These are phyloP conservation scores for Aspergillus fijiensis DNA, from an alignment of 2,329 filamentous ascomycete genomes.

Conservation along the genomic window DNA sequence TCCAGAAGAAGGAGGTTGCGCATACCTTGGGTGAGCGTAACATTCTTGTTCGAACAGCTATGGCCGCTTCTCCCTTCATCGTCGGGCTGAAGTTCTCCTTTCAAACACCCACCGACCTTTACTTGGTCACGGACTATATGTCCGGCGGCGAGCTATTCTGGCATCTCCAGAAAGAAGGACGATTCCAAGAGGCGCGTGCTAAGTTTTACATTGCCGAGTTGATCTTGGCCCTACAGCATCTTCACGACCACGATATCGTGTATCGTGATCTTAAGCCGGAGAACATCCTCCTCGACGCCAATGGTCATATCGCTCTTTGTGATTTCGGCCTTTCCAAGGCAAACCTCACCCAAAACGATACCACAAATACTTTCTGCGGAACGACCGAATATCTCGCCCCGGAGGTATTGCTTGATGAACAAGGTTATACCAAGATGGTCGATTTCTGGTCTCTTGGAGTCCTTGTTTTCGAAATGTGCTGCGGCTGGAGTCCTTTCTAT, in stretches of 20 bases:
- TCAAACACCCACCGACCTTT: conserved; percentile 93
- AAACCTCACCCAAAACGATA: conserved; percentile 94
- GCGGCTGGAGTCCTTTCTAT: conserved; percentile 98
- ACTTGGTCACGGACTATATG: conserved; percentile 99
- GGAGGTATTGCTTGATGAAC: conserved; percentile 91
- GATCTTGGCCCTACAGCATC: conserved; percentile 88
- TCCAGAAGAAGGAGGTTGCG: conserved; percentile 98
- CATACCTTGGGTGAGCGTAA: conserved; percentile 97
- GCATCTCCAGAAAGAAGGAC: conserved; percentile 95
- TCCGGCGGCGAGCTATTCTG: conserved; percentile 97
- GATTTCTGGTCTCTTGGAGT: conserved; percentile 99
- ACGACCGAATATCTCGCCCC: conserved; percentile 97
- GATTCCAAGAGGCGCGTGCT: conserved; percentile 89
- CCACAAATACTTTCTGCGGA: conserved; percentile 97
- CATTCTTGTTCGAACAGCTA: conserved; percentile 93
- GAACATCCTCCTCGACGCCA: conserved; percentile 94
- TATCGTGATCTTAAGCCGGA: conserved; percentile 97
- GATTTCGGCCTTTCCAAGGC: conserved; percentile 98
- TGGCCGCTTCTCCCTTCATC: conserved; percentile 93
- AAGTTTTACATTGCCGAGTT: conserved; percentile 99
- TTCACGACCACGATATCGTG: conserved; percentile 96
- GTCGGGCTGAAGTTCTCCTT: conserved; percentile 98
- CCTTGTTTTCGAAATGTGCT: conserved; percentile 99
- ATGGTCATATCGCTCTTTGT: conserved; percentile 95
- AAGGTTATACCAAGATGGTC: conserved; percentile 99